Conservation (phyloP, 805 yeast genomes). For the Candida caryicola region DNA sequence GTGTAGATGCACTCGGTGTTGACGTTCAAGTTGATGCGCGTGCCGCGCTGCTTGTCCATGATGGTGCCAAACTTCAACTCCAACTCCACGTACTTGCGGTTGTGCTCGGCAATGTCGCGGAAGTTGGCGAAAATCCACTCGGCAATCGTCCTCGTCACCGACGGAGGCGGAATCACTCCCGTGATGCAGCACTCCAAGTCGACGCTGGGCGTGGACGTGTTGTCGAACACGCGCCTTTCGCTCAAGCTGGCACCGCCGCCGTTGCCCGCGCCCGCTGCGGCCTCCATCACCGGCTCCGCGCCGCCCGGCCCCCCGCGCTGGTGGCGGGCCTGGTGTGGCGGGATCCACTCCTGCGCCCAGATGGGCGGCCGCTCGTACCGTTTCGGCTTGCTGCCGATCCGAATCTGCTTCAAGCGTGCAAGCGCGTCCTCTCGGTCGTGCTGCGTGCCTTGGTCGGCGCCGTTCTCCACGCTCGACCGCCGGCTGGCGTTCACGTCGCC, state of each 20-base stretch:
- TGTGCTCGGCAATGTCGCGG: conserved; percentile 56
- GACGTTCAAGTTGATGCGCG: conserved; percentile 62
- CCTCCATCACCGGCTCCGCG: neutral
- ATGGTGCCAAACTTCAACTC: conserved; percentile 75
- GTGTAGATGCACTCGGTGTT: conserved; percentile 65
- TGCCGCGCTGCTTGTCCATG: conserved; percentile 60
- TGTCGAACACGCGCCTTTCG: conserved; percentile 27
- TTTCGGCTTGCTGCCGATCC: conserved; percentile 47
- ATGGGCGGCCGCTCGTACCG: conserved; percentile 66
- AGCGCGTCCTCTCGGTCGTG: conserved; percentile 25
- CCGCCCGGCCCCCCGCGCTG: neutral
- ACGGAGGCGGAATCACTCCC: conserved; percentile 76
- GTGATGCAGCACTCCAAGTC: conserved; percentile 57
- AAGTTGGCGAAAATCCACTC: conserved; percentile 88
- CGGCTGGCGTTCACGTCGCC: conserved; percentile 35
- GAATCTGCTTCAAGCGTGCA: conserved; percentile 20
- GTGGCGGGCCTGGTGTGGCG: conserved; percentile 10
- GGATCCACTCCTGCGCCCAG: conserved; percentile 76
- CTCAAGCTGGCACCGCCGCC: neutral
- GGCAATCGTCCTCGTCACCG: conserved; percentile 74
- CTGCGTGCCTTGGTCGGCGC: neutral
- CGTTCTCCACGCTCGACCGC: conserved; percentile 11
- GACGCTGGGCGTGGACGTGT: conserved; percentile 28
- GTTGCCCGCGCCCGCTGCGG: neutral
- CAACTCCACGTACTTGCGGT: conserved; percentile 57